Conservation (phyloP, 176 grass and related monocot genomes). For the Tuctoria greenei region DNA sequence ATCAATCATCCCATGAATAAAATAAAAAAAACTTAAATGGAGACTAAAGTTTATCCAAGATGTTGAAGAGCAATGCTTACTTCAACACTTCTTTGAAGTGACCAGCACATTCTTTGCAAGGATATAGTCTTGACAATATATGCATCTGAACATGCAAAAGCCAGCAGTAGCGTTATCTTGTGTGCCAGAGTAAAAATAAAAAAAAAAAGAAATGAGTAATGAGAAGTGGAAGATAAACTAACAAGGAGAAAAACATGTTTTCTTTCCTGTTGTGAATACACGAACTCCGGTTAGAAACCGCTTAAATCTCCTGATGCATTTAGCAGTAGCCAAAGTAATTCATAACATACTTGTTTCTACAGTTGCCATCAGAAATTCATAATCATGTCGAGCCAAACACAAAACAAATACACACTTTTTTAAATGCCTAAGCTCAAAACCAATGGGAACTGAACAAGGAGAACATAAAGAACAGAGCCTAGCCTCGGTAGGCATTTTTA, state of each 20-base stretch:
- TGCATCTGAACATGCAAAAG: conserved; percentile 66
- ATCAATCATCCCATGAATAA: background rate
- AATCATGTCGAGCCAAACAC: background rate
- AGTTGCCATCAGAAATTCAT: background rate
- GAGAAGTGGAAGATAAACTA: background rate
- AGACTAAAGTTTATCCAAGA: background rate
- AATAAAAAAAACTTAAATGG: conserved; percentile 26
- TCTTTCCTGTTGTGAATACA: background rate
- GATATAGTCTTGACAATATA: conserved; percentile 81
- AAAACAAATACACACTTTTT: background rate
- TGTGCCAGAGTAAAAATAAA: background rate
- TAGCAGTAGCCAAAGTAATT: background rate
- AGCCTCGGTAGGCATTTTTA: background rate
- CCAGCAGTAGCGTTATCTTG: conserved; percentile 27
- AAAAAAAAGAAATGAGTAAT: background rate
- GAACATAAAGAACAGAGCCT: background rate
- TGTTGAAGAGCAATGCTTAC: conserved; percentile 55
- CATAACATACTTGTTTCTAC: background rate
- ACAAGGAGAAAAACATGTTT: background rate
- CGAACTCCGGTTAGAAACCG: background rate
- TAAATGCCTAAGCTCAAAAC: background rate
- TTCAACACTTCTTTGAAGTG: conserved; percentile 97
- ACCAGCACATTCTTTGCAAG: conserved; percentile 92
- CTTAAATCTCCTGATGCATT: background rate
- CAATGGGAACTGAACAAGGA: background rate